phyloP scores from a whole-genome alignment of 2,329 filamentous ascomycete species.

The Colletotrichum karsti region DNA sequence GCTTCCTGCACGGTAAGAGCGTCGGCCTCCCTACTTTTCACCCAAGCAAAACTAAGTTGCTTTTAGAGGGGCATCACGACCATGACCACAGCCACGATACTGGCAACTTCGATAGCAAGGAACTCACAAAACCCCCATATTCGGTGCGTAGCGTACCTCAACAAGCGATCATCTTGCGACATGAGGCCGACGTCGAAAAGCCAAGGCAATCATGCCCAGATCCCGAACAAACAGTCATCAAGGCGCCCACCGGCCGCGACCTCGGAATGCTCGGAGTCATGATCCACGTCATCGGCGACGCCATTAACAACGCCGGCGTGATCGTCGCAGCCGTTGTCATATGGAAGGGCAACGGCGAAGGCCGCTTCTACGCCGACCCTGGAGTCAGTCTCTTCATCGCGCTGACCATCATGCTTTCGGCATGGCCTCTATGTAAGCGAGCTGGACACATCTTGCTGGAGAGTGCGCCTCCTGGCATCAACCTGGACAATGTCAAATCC shows the following conservation, averaged over 20 bases:
- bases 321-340: constrained; percentile 75
- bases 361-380: constrained; percentile 77
- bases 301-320: constrained; percentile 80
- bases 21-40: too few species aligned
- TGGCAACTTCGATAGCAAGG: not conserved
- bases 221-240: constrained; percentile 15
- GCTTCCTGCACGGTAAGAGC: constrained; percentile 68
- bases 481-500: constrained; percentile 69
- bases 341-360: constrained; percentile 67
- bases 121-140: not conserved
- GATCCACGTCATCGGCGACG: constrained; percentile 76
- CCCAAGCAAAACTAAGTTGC: not conserved
- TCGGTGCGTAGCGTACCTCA: not conserved
- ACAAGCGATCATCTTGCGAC: not conserved
- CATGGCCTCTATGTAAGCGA: constrained; percentile 68
- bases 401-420: constrained; percentile 74
- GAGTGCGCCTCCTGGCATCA: constrained; percentile 68
- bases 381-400: constrained; percentile 74
- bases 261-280: constrained; percentile 78
- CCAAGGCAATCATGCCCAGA: not conserved
- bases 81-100: not conserved
- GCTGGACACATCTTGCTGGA: constrained; percentile 74
- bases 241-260: constrained; percentile 63
- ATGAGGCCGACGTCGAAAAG: not conserved
- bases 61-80: not conserved